Evolutionary conservation across 345 rosid genomes (phyloP), one percentile per base, ranked within the genome.

Genomic region (Raphanus sativus): DNA sequence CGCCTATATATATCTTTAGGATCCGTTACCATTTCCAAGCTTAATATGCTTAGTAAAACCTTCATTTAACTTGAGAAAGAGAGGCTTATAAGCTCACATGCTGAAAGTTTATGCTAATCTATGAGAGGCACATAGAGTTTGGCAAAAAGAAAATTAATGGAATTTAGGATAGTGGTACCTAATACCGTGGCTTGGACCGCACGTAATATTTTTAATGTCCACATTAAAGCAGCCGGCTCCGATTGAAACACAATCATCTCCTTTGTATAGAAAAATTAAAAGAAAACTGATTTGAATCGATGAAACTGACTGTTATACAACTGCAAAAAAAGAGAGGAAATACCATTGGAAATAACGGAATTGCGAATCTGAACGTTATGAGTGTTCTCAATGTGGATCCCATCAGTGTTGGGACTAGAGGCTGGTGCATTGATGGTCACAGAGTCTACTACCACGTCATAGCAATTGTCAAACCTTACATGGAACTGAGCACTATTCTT

Each of bases 181-280:
- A 73, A 92, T 90, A 67, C 98, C 98, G 71, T 92, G 98, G 79
- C 97, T 82, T 66, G 97, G 98, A 77, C 97, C 97, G 55, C 98
- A 94, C 1, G 97, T 87, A 15, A 92, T 78, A 84, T 94, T 92
- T 75, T 65, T 82, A 64, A 90, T 88, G 70, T 92, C 92, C 4
- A 92, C 92, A 52, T 92, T 84, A 74, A 81, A 86, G 73, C 91
- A 88, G 15, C 97, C 93, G 17, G 93, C 83, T 75, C 94, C 95
- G 1, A 91, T 94, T 42, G 97, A 90, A 63, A 90, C 81, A 70
- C 97, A 92, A 65, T 92, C 97, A 80, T 94, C 98, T 65, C 97
- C 97, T 91, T 74, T 65, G 7, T 36, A 17, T 45, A 56, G 26
- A 50, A 45, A 8, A 33, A 79, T 9, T 2, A 56, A 40, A 40